Evolutionary conservation across 805 yeast genomes (phyloP), one percentile per base, ranked within the genome.

Genomic region (Wickerhamomyces strasburgensis): DNA sequence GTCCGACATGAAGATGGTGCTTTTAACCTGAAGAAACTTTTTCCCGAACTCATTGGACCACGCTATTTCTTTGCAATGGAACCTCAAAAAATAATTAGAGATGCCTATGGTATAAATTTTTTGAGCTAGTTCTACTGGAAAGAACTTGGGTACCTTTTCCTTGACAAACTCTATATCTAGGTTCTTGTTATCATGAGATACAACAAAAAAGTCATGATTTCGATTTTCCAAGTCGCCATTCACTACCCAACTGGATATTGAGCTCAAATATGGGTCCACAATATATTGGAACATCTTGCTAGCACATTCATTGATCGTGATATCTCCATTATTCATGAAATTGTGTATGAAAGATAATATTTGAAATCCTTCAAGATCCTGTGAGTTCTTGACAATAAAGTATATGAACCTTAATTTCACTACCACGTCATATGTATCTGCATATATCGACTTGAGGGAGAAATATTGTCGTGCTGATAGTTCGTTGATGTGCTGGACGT

Each of bases 61-160:
- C 27, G 68, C 68, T 19, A 75, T 60, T 47, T 85, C 93, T 24
- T 73, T 72, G 58, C 96, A 86, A 30, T 72, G 70, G 19, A 64
- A 64, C 26, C 76, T 73, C 31, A 89, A 60, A 52, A 80, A 89
- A 8, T 75, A 67, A 5, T 80, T 61, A 6, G 84, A 73, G 43
- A 81, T 78, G 0, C 98, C 98, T 14, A 83, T 76, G 34, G 80
- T 78, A 46, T 65, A 76, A 5, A 80, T 68, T 39, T 70, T 65
- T 17, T 58, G 49, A 4, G 78, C 70, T 3, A 67, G 49, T 11
- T 57, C 54, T 5, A 46, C 46, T 3, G 68, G 46, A 24, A 77
- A 54, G 44, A 75, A 74, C 6, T 43, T 35, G 0, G 85, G 84
- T 4, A 70, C 62, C 29, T 61, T 65, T 0, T 54, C 56, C 1